A percentile compares a stretch with the other conserved stretches of the same genome.
Conservation (phyloP, 106 monocot genomes). For the Acorus gramineus region DNA sequence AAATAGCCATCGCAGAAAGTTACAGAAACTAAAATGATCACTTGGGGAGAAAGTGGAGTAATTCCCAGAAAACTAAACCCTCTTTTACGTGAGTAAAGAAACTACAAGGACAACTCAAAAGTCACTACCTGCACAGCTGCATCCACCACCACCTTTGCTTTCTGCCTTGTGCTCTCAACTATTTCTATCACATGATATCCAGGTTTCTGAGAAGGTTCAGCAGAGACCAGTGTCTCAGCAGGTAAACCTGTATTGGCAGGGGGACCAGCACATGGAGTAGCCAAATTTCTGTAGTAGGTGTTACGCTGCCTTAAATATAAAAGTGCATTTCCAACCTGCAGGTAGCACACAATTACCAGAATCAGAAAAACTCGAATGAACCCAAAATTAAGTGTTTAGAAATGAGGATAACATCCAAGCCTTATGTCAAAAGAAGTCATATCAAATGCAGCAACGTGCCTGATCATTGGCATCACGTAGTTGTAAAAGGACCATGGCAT, state of each 20-base stretch:
- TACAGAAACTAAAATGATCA: background rate
- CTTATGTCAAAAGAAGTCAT: no score
- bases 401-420: no score
- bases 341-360: no score
- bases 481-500: background rate
- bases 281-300: conserved; percentile 4
- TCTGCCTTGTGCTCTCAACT: conserved; percentile 6
- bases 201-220: background rate
- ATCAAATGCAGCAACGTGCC: background rate
- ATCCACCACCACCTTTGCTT: conserved; percentile 16
- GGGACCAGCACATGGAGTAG: conserved; percentile 30
- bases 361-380: background rate
- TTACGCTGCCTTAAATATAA: conserved; percentile 5
- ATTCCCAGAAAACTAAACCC: no score
- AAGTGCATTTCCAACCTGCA: conserved; percentile 6
- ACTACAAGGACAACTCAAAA: no score
- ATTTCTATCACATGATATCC: conserved; percentile 9
- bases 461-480: conserved; percentile 3
- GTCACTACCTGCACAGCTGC: conserved; percentile 6
- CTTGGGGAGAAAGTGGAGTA: background rate
- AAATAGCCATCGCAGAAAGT: background rate
- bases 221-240: conserved; percentile 5
- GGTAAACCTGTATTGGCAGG: conserved; percentile 32
- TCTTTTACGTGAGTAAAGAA: no score
- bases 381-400: background rate